Conservation (phyloP, 73 alveolate species). For the Durusdinium trenchii region DNA sequence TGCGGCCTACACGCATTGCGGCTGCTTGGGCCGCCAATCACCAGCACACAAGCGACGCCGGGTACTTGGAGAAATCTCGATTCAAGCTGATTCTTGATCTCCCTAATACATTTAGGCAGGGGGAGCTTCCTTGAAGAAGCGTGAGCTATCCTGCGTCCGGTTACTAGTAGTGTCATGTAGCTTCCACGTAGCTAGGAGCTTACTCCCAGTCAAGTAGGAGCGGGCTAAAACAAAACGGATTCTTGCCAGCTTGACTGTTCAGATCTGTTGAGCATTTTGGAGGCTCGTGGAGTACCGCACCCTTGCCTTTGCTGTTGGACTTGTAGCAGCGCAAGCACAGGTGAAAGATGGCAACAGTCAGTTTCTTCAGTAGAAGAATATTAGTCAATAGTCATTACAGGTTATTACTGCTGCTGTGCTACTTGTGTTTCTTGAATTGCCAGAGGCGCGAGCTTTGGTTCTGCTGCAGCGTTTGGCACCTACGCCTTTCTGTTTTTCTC, state of each 20-base stretch:
- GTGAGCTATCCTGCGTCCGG: too few species aligned
- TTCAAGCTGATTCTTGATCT: too few species aligned
- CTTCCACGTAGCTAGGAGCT: too few species aligned
- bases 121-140: too few species aligned
- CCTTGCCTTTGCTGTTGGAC: constrained; percentile 67
- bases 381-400: background rate
- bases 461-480: constrained; percentile 14
- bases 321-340: constrained; percentile 85
- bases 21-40: constrained; percentile 75
- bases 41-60: constrained; percentile 34
- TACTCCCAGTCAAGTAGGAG: too few species aligned
- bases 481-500: background rate
- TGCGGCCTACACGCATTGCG: constrained; percentile 71
- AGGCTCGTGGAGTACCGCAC: constrained; percentile 94
- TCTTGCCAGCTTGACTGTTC: too few species aligned
- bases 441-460: constrained; percentile 30
- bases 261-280: too few species aligned
- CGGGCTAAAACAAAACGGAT: too few species aligned
- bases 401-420: background rate
- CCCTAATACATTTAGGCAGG: too few species aligned
- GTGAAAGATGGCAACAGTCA: background rate
- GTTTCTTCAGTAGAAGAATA: background rate
- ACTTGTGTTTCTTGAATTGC: background rate
- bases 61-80: background rate
- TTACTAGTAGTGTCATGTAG: too few species aligned